Evolutionary conservation across 2,329 filamentous ascomycete species (phyloP).

Genomic region (Stagonosporopsis cucurbitacearum): DNA sequence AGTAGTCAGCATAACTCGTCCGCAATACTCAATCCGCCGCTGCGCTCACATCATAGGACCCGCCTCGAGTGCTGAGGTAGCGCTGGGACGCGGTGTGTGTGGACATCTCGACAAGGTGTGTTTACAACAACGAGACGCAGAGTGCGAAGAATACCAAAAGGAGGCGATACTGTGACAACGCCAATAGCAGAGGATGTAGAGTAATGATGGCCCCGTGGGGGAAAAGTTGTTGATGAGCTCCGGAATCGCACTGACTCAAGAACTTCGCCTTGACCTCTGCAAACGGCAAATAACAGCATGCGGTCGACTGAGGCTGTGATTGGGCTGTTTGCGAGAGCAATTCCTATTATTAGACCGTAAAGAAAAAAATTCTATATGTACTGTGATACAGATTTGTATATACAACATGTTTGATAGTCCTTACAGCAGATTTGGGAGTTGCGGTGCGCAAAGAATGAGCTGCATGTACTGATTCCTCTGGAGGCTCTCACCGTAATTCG

Average conservation of each 20-base stretch:
- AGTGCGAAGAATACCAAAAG: conserved; percentile 8
- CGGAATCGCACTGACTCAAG: conserved; percentile 40
- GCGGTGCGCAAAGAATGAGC: no score
- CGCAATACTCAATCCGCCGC: conserved; percentile 3
- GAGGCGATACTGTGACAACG: conserved; percentile 14
- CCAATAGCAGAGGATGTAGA: conserved; percentile 19
- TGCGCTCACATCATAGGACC: conserved; percentile 64
- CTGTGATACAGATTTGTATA: not conserved
- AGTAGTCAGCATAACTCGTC: conserved; percentile 22
- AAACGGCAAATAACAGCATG: conserved; percentile 12
- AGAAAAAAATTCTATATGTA: not conserved
- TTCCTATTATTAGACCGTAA: not conserved
- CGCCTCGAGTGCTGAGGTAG: conserved; percentile 68
- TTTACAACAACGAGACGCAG: not conserved
- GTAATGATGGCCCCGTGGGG: conserved; percentile 32
- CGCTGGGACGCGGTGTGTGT: conserved; percentile 63
- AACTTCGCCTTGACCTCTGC: conserved; percentile 18
- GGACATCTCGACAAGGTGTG: conserved; percentile 41
- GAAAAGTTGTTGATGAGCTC: conserved; percentile 33
- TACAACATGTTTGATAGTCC: not conserved
- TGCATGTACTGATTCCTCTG: no score
- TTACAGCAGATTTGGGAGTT: not conserved
- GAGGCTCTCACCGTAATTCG: no score
- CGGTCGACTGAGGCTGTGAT: not conserved
- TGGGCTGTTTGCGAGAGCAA: not conserved